These are phyloP conservation scores for Alternaria longipes DNA, from an alignment of 2,329 filamentous ascomycete species.

Conservation along the genomic window DNA sequence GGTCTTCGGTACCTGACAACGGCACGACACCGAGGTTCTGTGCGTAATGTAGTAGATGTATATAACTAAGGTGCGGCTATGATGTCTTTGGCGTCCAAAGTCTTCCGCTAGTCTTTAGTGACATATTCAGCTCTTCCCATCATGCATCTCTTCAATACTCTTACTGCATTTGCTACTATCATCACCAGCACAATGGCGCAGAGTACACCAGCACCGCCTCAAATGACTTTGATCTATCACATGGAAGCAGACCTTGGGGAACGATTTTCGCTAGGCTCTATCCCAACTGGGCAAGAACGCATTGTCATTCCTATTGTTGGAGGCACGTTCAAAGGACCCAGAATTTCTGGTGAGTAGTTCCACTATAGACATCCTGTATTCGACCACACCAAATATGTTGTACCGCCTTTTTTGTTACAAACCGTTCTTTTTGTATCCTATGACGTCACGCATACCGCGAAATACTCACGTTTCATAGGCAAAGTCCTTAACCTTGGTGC, in stretches of 20 bases:
- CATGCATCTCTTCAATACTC: slow-evolving; percentile 21
- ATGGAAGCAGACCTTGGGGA: slow-evolving; percentile 34
- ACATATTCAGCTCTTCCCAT: neutral
- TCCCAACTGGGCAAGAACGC: slow-evolving; percentile 34
- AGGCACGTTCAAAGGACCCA: slow-evolving; percentile 42
- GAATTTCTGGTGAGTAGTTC: slow-evolving; percentile 30
- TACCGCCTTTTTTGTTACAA: neutral
- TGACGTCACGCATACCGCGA: slow-evolving; percentile 17
- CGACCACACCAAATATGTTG: neutral
- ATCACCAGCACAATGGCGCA: slow-evolving; percentile 25
- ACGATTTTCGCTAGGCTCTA: slow-evolving; percentile 30
- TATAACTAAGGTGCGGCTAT: slow-evolving; percentile 5
- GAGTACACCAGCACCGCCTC: slow-evolving; percentile 25
- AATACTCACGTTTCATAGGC: slow-evolving; percentile 25
- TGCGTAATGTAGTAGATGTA: neutral
- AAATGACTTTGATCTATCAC: slow-evolving; percentile 34
- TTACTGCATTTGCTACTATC: slow-evolving; percentile 15
- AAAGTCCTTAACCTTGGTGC: slow-evolving; percentile 49
- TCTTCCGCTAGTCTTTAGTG: neutral
- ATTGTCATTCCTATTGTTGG: slow-evolving; percentile 42
- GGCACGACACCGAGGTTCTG: neutral
- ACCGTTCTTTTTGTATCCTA: neutral
- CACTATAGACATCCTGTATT: neutral
- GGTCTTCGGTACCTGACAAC: neutral
- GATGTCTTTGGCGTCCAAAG: neutral